Conservation (phyloP, 768 basidiomycete species). For the Mycena capillaripes region DNA sequence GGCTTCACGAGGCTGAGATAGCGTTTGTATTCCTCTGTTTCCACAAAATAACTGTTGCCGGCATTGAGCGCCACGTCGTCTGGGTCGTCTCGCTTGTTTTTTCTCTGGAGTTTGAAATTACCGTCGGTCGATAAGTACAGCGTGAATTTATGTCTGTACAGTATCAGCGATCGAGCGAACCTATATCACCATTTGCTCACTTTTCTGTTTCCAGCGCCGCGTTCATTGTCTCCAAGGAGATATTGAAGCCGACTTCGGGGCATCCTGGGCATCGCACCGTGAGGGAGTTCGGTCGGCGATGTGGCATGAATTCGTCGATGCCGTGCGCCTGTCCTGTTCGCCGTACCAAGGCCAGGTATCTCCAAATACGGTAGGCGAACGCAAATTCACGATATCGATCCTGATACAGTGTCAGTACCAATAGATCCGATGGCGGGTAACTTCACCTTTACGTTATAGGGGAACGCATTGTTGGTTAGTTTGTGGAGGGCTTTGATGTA, state of each 20-base stretch:
- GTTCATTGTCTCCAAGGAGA: background rate
- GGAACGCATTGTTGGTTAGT: conserved; percentile 37
- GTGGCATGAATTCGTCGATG: conserved; percentile 17
- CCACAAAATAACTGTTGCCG: background rate
- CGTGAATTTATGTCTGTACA: conserved; percentile 1
- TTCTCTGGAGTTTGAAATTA: conserved; percentile 16
- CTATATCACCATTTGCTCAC: background rate
- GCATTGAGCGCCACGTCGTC: conserved; percentile 9
- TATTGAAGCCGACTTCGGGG: conserved; percentile 33
- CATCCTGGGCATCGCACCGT: conserved; percentile 28
- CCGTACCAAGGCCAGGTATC: conserved; percentile 10
- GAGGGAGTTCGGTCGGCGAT: background rate
- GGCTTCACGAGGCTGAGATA: background rate
- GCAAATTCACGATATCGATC: conserved; percentile 32
- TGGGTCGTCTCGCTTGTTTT: conserved; percentile 12
- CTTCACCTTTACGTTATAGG: too few species aligned
- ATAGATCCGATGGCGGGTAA: too few species aligned
- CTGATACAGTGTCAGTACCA: background rate
- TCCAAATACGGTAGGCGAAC: conserved; percentile 30
- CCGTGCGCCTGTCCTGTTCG: conserved; percentile 32
- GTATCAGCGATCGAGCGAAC: background rate
- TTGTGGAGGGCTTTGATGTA: conserved; percentile 41
- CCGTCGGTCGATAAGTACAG: background rate
- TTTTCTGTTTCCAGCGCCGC: background rate
- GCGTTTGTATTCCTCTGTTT: background rate